These are phyloP conservation scores for Xylaria multiplex DNA, from an alignment of 2,329 filamentous ascomycete genomes.

Conservation along the genomic window DNA sequence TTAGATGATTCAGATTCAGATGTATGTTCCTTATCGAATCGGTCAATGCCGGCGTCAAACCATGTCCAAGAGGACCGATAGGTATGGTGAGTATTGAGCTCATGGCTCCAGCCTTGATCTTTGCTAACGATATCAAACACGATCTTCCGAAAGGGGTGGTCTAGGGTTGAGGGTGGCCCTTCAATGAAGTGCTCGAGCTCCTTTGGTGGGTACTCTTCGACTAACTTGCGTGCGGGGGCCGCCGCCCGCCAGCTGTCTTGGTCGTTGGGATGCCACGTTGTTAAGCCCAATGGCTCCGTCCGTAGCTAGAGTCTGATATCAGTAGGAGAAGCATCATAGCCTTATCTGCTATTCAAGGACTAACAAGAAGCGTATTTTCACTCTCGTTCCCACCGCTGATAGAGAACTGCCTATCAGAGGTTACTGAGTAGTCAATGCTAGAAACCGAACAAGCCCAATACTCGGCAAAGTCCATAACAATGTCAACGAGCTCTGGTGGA, in stretches of 20 bases:
- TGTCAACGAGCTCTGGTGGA: slow-evolving; percentile 65
- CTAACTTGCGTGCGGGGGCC: slow-evolving; percentile 37
- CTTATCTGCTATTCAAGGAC: background rate
- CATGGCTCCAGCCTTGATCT: slow-evolving; percentile 68
- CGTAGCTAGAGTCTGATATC: slow-evolving; percentile 49
- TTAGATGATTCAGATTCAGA: slow-evolving; percentile 19
- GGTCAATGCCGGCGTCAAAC: slow-evolving; percentile 71
- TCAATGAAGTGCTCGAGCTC: slow-evolving; percentile 52
- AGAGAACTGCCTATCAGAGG: slow-evolving; percentile 15
- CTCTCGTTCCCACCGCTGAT: slow-evolving; percentile 36
- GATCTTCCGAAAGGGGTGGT: slow-evolving; percentile 67
- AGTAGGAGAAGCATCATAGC: slow-evolving; percentile 1
- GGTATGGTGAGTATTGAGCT: slow-evolving; percentile 47
- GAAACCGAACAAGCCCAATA: slow-evolving; percentile 67
- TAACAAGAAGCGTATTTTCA: slow-evolving; percentile 56
- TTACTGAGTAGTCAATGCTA: slow-evolving; percentile 45
- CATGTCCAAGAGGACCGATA: slow-evolving; percentile 66
- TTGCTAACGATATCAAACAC: slow-evolving; percentile 66
- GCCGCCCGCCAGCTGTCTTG: slow-evolving; percentile 40
- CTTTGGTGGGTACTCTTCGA: slow-evolving; percentile 49
- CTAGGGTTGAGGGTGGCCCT: slow-evolving; percentile 54
- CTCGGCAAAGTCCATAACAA: slow-evolving; percentile 67
- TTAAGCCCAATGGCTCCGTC: slow-evolving; percentile 54
- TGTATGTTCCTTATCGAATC: slow-evolving; percentile 55
- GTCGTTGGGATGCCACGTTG: slow-evolving; percentile 44